Conservation (phyloP, 192 early-diverging fungal genomes). For the Dimargaris cristalligena region DNA sequence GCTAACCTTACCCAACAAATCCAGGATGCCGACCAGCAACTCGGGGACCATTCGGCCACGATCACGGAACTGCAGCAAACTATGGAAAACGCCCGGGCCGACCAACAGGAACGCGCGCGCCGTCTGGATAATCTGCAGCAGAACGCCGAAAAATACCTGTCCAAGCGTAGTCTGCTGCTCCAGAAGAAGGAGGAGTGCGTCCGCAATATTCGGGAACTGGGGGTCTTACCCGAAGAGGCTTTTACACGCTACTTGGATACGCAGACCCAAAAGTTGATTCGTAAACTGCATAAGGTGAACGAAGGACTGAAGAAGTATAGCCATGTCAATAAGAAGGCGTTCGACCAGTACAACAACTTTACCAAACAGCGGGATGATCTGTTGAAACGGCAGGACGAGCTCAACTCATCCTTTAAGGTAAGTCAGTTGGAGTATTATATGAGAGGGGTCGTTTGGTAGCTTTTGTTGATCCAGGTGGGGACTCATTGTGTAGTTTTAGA, state of each 20-base stretch:
- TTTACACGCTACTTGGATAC: constrained; percentile 26
- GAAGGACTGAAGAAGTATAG: constrained; percentile 75
- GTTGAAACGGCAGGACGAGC: constrained; percentile 64
- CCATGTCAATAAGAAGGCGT: constrained; percentile 97
- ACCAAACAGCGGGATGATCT: constrained; percentile 77
- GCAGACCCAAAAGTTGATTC: constrained; percentile 23
- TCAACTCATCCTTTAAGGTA: constrained; percentile 62
- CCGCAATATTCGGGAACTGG: constrained; percentile 81
- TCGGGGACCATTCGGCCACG: constrained; percentile 18
- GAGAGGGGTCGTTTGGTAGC: not conserved
- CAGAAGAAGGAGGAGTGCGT: constrained; percentile 77
- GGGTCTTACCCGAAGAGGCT: constrained; percentile 85
- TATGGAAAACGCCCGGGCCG: constrained; percentile 14
- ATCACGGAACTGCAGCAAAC: constrained; percentile 4
- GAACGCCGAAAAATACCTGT: constrained; percentile 56
- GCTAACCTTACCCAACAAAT: constrained; percentile 30
- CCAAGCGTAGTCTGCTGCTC: constrained; percentile 46
- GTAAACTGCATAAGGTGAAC: constrained; percentile 57
- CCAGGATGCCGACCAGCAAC: constrained; percentile 15
- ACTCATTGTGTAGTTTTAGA: not conserved
- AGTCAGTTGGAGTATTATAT: constrained; percentile 8
- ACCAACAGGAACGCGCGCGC: constrained; percentile 30
- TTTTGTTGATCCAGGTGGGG: not conserved
- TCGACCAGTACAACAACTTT: constrained; percentile 93
- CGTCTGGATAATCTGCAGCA: constrained; percentile 35